Evolutionary conservation across 495 filamentous ascomycete species (phyloP), one percentile per base, ranked within the genome.

Genomic region (Penicillium simplicissimum): DNA sequence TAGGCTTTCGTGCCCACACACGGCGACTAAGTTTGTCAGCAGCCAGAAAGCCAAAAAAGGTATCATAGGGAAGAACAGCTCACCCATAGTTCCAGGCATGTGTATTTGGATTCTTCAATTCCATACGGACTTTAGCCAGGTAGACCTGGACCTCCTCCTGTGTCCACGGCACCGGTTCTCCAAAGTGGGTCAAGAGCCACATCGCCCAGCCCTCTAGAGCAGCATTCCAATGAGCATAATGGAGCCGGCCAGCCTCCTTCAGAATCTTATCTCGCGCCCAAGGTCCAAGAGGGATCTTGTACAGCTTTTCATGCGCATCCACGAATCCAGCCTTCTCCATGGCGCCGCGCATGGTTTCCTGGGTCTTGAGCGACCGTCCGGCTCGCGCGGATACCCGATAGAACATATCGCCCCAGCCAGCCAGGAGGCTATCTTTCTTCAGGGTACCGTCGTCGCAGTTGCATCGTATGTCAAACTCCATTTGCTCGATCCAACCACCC

Each of bases 401-500:
- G 21, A 72, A 52, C 1, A 68, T 36, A 3, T 61, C 57, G 2
- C 65, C 65, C 55, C 60, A 71, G 7, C 67, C 54, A 0, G 51
- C 58, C 4, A 82, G 57, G 19, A 63, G 36, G 54, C 71, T 76
- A 48, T 67, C 67, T 15, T 59, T 61, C 17, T 63, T 63, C 8
- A 78, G 59, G 42, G 71, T 76, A 36, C 68, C 65, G 71, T 85
- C 83, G 62, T 83, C 80, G 61, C 73, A 76, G 10, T 60, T 52
- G 21, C 79, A 68, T 57, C 60, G 60, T 42, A 73, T 71, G 36
- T 68, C 63, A 28, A 82, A 66, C 58, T 87, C 83, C 58, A 82
- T 76, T 57, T 83, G 67, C 59, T 87, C 84, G 40, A 85, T 67
- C 70, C 79, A 85, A 37, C 79, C 84, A 52, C 83, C 82, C 4